Conservation (phyloP, 169 alveolate genomes). For the Plasmodium fragile region DNA sequence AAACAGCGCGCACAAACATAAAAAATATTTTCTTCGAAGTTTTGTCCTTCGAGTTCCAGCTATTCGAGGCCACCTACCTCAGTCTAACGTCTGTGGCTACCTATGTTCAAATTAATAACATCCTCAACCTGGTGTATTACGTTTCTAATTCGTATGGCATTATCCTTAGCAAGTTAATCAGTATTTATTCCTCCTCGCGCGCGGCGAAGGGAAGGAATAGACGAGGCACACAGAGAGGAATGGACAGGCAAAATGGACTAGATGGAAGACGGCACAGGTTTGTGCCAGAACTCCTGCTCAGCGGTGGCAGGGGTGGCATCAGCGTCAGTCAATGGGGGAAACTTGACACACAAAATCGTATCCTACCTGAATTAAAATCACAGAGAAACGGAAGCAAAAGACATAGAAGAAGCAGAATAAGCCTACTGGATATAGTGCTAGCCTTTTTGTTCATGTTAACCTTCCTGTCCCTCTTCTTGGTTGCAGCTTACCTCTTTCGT, state of each 20-base stretch:
- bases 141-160: slow-evolving; percentile 51
- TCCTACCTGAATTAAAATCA: not conserved
- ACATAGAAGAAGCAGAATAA: not conserved
- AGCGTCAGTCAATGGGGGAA: not conserved
- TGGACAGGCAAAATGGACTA: not conserved
- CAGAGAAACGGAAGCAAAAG: not conserved
- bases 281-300: too few species aligned
- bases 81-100: slow-evolving; percentile 21
- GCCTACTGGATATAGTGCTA: not conserved
- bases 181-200: slow-evolving; percentile 7
- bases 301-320: too few species aligned
- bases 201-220: not conserved
- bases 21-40: slow-evolving; percentile 42
- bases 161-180: not conserved
- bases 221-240: too few species aligned
- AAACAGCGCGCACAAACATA: slow-evolving; percentile 11
- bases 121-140: slow-evolving; percentile 9
- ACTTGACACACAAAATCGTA: not conserved
- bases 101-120: slow-evolving; percentile 12
- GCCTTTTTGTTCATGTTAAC: slow-evolving; percentile 7
- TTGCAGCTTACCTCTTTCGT: not conserved
- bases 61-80: slow-evolving; percentile 40
- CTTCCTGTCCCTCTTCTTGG: slow-evolving; percentile 1
- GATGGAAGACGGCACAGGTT: too few species aligned
- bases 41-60: slow-evolving; percentile 26